phyloP scores from a whole-genome alignment of 2,329 filamentous ascomycete species.

The Colletotrichum sp. region DNA sequence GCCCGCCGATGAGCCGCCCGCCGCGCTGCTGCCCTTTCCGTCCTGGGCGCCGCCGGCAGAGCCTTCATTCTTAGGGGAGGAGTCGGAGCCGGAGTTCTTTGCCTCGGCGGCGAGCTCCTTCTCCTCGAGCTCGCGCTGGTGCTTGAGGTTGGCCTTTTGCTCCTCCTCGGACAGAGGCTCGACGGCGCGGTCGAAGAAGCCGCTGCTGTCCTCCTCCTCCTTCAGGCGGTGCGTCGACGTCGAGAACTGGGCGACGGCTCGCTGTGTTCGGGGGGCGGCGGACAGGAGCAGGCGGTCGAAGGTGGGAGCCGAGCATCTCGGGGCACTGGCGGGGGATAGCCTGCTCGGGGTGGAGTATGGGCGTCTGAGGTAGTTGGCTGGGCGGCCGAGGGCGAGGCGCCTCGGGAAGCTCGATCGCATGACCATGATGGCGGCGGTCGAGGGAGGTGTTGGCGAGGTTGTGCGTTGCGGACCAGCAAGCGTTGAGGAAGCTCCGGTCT shows the following conservation, averaged over 20 bases:
- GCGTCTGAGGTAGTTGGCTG: constrained; percentile 31
- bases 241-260: constrained; percentile 38
- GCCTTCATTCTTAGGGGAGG: constrained; percentile 50
- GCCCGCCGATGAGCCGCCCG: constrained; percentile 57
- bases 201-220: constrained; percentile 45
- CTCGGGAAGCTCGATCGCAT: constrained; percentile 45
- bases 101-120: constrained; percentile 53
- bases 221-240: constrained; percentile 34
- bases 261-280: constrained; percentile 29
- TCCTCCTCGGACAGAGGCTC: constrained; percentile 60
- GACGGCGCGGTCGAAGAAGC: constrained; percentile 56
- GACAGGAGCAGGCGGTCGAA: constrained; percentile 37
- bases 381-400: constrained; percentile 41
- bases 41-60: constrained; percentile 46
- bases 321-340: constrained; percentile 11
- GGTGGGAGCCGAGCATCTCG: constrained; percentile 24
- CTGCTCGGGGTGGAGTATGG: constrained; percentile 26
- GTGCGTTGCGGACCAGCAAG: neutral
- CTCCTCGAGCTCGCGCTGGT: constrained; percentile 48
- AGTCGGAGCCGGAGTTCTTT: constrained; percentile 42
- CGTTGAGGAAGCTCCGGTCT: neutral
- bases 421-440: constrained; percentile 37
- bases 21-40: constrained; percentile 61
- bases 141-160: constrained; percentile 54
- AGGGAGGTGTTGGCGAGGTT: neutral